These are phyloP conservation scores for Pelargonium fulgidum DNA, from an alignment of 441 rosid genomes.

Conservation along the genomic window DNA sequence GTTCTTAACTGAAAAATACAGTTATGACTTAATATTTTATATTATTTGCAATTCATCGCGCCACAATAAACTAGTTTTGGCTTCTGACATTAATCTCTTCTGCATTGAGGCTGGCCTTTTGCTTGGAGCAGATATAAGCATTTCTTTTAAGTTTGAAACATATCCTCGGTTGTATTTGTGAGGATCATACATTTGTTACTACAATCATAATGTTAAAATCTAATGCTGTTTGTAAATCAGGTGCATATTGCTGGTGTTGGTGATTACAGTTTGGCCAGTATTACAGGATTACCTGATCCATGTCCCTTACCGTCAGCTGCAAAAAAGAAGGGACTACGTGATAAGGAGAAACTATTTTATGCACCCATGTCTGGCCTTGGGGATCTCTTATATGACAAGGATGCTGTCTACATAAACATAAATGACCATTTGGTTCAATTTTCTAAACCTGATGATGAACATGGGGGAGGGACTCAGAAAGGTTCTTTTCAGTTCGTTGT, in stretches of 20 bases:
- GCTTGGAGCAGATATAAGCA: neutral
- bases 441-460: conserved; percentile 60
- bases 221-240: conserved; percentile 34
- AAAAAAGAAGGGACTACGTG: conserved; percentile 78
- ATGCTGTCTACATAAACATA: conserved; percentile 90
- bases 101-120: neutral
- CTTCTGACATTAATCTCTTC: neutral
- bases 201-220: conserved; percentile 5
- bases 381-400: conserved; percentile 86
- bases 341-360: conserved; percentile 82
- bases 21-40: conserved; percentile 4
- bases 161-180: neutral
- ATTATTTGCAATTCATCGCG: neutral
- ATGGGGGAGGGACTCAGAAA: conserved; percentile 40
- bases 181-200: neutral
- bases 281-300: conserved; percentile 73
- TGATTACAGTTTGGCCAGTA: conserved; percentile 69
- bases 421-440: conserved; percentile 83
- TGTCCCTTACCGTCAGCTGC: conserved; percentile 90
- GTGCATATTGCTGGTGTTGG: conserved; percentile 98
- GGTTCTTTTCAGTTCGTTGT: conserved; percentile 33
- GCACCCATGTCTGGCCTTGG: conserved; percentile 98
- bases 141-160: neutral
- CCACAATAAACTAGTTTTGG: neutral
- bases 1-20: neutral